These are phyloP conservation scores for Alternaria brassicae DNA, from an alignment of 2,329 filamentous ascomycete genomes.

Conservation along the genomic window DNA sequence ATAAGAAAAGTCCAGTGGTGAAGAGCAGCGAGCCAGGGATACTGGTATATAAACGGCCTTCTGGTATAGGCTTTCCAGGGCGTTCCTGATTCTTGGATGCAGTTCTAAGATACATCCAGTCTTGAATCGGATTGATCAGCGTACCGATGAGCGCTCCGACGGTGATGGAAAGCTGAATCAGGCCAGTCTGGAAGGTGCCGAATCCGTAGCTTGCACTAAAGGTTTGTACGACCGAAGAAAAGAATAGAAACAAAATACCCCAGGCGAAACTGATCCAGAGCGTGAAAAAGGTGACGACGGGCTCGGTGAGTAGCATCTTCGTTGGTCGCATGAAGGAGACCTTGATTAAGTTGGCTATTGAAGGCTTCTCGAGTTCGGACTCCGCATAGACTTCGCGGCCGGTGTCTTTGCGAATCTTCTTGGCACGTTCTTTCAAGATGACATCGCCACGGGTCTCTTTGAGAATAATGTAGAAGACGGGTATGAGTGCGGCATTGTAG, in stretches of 20 bases:
- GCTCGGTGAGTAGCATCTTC: slow-evolving; percentile 53
- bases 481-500: slow-evolving; percentile 52
- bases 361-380: slow-evolving; percentile 34
- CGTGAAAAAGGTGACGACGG: slow-evolving; percentile 54
- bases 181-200: slow-evolving; percentile 42
- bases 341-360: slow-evolving; percentile 36
- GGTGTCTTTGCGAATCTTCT: slow-evolving; percentile 50
- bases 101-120: slow-evolving; percentile 40
- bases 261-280: slow-evolving; percentile 56
- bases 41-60: slow-evolving; percentile 54
- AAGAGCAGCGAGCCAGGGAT: slow-evolving; percentile 53
- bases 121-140: slow-evolving; percentile 50
- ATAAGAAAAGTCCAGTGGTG: slow-evolving; percentile 38
- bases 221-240: slow-evolving; percentile 51
- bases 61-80: slow-evolving; percentile 52
- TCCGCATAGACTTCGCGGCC: slow-evolving; percentile 39
- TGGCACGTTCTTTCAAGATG: slow-evolving; percentile 51
- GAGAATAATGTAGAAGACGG: slow-evolving; percentile 53
- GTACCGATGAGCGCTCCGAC: slow-evolving; percentile 54
- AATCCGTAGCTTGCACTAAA: slow-evolving; percentile 51
- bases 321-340: slow-evolving; percentile 52
- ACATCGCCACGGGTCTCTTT: slow-evolving; percentile 54
- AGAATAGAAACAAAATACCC: slow-evolving; percentile 55
- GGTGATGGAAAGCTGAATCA: slow-evolving; percentile 54
- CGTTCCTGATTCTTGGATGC: slow-evolving; percentile 46